phyloP scores from a whole-genome alignment of 2,329 filamentous ascomycete genomes.

The Peltaster fructicola region DNA sequence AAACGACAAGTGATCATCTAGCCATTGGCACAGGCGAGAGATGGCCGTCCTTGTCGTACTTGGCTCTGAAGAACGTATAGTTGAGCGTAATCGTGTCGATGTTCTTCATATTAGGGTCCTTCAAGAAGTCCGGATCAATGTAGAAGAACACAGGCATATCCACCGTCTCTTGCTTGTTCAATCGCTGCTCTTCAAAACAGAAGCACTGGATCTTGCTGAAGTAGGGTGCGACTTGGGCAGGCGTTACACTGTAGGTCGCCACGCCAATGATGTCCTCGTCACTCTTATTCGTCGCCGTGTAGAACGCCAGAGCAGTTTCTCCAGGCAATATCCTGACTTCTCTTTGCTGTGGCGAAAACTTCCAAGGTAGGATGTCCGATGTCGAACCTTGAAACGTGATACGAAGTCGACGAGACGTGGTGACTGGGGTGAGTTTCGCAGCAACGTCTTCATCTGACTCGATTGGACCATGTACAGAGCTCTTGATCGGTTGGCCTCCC shows the following conservation, averaged over 20 bases:
- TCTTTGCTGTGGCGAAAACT: conserved; percentile 89
- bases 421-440: conserved; percentile 62
- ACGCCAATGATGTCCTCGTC: conserved; percentile 87
- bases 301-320: conserved; percentile 93
- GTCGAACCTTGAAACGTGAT: conserved; percentile 95
- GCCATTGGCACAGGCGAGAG: conserved; percentile 37
- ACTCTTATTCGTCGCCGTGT: conserved; percentile 85
- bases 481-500: conserved; percentile 82
- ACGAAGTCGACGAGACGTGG: conserved; percentile 63
- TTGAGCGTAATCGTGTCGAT: conserved; percentile 91
- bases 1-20: conserved; percentile 6
- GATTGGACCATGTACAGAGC: conserved; percentile 41
- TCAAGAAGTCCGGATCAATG: conserved; percentile 85
- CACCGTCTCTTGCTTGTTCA: conserved; percentile 89
- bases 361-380: conserved; percentile 91
- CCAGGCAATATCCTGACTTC: conserved; percentile 90
- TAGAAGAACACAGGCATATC: conserved; percentile 99
- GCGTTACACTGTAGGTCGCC: conserved; percentile 92
- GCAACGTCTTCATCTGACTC: conserved; percentile 41
- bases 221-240: conserved; percentile 86
- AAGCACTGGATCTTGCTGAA: conserved; percentile 99
- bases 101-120: conserved; percentile 79
- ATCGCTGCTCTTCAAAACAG: conserved; percentile 87
- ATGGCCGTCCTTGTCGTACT: conserved; percentile 65
- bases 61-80: conserved; percentile 95